Conservation (phyloP, 352 stramenopile genomes). For the Globisporangium cylindrosporum region DNA sequence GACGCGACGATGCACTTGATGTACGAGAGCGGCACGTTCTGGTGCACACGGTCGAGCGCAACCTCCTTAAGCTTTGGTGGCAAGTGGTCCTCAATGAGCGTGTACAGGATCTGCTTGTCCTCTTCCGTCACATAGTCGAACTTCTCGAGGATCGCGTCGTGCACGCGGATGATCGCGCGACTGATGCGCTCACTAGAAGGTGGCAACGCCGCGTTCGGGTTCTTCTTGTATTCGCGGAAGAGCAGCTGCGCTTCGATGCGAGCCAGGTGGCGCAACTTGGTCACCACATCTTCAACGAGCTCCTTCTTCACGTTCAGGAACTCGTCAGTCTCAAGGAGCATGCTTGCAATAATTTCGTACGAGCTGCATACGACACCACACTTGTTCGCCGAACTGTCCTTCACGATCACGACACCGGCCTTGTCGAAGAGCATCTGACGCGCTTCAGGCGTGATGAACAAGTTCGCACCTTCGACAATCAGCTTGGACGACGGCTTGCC, state of each 20-base stretch:
- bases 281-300: conserved; percentile 92
- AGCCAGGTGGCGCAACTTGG: conserved; percentile 91
- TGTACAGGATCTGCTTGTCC: conserved; percentile 77
- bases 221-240: conserved; percentile 96
- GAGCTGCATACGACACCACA: conserved; percentile 83
- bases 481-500: conserved; percentile 78
- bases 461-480: conserved; percentile 84
- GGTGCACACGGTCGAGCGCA: conserved; percentile 90
- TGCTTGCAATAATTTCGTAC: conserved; percentile 89
- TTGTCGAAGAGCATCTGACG: conserved; percentile 93
- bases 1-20: conserved; percentile 96
- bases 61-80: conserved; percentile 93
- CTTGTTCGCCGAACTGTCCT: conserved; percentile 95
- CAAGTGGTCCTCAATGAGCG: conserved; percentile 90
- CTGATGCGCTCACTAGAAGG: conserved; percentile 95
- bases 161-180: conserved; percentile 94
- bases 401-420: conserved; percentile 95
- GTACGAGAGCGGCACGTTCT: conserved; percentile 94
- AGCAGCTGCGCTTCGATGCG: conserved; percentile 95
- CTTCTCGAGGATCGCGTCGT: conserved; percentile 91
- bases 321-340: conserved; percentile 95
- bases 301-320: conserved; percentile 96
- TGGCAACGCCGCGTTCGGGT: conserved; percentile 80
- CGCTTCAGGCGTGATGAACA: conserved; percentile 83
- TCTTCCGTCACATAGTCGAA: conserved; percentile 90